Percentiles rank a stretch among this genome's conserved stretches.
phyloP scores from a whole-genome alignment of 306 rosid species.

The Amphicarpaea edgeworthii region DNA sequence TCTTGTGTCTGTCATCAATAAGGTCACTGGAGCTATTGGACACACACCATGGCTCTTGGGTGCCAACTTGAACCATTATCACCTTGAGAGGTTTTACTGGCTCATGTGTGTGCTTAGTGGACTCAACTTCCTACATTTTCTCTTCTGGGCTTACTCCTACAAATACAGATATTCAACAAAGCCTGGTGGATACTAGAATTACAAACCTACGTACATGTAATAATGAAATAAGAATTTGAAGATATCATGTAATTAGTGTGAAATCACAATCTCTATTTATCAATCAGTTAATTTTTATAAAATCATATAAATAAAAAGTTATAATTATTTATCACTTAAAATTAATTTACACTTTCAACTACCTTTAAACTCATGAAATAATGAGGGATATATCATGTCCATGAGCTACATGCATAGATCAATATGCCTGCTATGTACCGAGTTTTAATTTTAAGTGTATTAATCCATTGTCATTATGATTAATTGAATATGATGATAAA shows the following conservation, averaged over 20 bases:
- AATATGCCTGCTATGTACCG: neutral
- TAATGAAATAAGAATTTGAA: too few relatives aligned
- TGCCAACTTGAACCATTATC: constrained; percentile 66
- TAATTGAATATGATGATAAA: constrained; percentile 12
- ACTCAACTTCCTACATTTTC: constrained; percentile 63
- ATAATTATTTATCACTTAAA: too few relatives aligned
- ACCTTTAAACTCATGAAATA: too few relatives aligned
- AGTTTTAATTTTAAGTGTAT: neutral
- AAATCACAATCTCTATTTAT: too few relatives aligned
- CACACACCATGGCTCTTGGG: constrained; percentile 72
- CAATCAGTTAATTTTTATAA: too few relatives aligned
- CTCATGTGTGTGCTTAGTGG: constrained; percentile 73
- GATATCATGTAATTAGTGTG: too few relatives aligned
- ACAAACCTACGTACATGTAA: neutral
- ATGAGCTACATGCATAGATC: constrained; percentile 27
- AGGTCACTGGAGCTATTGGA: constrained; percentile 52
- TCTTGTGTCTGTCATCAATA: constrained; percentile 64
- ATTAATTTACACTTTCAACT: too few relatives aligned
- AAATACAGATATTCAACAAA: constrained; percentile 52
- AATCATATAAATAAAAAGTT: too few relatives aligned
- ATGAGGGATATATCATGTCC: neutral
- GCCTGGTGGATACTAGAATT: constrained; percentile 8
- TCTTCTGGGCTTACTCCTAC: constrained; percentile 71
- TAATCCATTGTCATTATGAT: constrained; percentile 22
- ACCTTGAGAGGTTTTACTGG: constrained; percentile 87